Conservation (phyloP, 1,139 yeast genomes). For the Pichia sp. region DNA sequence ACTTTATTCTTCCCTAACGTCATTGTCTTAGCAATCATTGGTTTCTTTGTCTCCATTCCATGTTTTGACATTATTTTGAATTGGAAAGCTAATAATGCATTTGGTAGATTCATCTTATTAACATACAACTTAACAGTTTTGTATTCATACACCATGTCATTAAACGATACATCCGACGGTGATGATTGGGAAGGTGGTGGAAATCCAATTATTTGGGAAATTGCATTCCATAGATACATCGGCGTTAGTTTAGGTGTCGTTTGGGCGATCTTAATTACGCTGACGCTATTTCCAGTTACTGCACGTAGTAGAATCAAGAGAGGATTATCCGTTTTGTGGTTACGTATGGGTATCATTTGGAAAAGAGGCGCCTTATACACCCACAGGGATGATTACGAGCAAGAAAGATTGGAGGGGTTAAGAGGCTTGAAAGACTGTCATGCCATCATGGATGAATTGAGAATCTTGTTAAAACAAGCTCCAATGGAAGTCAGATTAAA, state of each 20-base stretch:
- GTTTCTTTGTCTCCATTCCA: constrained; percentile 58
- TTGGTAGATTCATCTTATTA: constrained; percentile 70
- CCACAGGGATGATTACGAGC: constrained; percentile 25
- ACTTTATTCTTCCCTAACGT: constrained; percentile 55
- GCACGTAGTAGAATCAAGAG: constrained; percentile 67
- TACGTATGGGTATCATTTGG: constrained; percentile 83
- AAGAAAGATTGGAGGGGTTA: constrained; percentile 44
- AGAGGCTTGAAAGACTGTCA: constrained; percentile 55
- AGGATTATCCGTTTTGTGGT: constrained; percentile 70
- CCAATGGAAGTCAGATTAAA: constrained; percentile 74
- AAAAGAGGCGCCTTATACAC: constrained; percentile 52
- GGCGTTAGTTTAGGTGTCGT: constrained; percentile 72
- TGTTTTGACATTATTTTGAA: constrained; percentile 69
- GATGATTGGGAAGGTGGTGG: constrained; percentile 66
- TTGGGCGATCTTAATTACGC: constrained; percentile 72
- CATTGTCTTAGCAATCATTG: constrained; percentile 52
- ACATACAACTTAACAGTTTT: constrained; percentile 80
- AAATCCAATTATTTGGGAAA: constrained; percentile 67
- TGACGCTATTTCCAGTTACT: constrained; percentile 68
- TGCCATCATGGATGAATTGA: constrained; percentile 59
- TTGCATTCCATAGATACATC: constrained; percentile 75
- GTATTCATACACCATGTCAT: constrained; percentile 69
- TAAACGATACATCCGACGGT: constrained; percentile 44
- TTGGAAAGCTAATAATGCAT: constrained; percentile 64
- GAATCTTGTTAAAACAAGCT: constrained; percentile 62